Evolutionary conservation across 352 stramenopile species (phyloP), one percentile per base, ranked within the genome.

Genomic region (Thraustochytrium sp.): DNA sequence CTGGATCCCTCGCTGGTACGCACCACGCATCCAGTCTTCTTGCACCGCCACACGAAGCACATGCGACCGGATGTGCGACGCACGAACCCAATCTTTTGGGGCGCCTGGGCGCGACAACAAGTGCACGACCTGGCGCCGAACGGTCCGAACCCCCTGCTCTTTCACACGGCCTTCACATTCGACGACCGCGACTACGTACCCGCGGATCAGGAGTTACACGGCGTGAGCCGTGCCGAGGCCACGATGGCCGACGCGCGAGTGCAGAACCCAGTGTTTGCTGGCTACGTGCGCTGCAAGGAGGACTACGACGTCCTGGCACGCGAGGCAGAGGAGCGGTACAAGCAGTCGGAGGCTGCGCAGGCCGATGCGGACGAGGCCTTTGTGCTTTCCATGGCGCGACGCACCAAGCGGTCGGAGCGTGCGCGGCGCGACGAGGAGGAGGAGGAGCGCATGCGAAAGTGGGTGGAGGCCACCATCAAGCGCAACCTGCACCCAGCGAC

Each of bases 401-500:
- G 62, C 3, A 75, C 51, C 5, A 8, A 54, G 8, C 23, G 36
- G 3, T 75, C 62, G 8, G 18, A 5, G 23, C 62, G 59, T 13
- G 26, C 18, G 11, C 23, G 29, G 23, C 38, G 31, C 18, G 62
- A 51, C 34, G 62, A 75, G 23, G 62, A 51, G 11, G 62, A 75
- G 31, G 62, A 80, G 26, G 21, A 72, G 34, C 18, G 40, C 9
- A 80, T 63, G 13, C 23, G 26, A 44, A 51, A 61, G 38, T 55
- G 31, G 44, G 42, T 65, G 1, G 36, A 51, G 31, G 11, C 13
- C 23, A 72, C 68, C 11, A 80, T 72, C 23, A 64, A 46, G 31
- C 48, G 53, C 18, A 80, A 80, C 31, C 23, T 68, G 26, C 68
- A 80, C 53, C 68, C 68, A 23, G 68, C 68, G n/a, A 64, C 42